Base-by-base conservation (phyloP, 2,329 filamentous ascomycete species). In the Xylariaceae sp. region DNA sequence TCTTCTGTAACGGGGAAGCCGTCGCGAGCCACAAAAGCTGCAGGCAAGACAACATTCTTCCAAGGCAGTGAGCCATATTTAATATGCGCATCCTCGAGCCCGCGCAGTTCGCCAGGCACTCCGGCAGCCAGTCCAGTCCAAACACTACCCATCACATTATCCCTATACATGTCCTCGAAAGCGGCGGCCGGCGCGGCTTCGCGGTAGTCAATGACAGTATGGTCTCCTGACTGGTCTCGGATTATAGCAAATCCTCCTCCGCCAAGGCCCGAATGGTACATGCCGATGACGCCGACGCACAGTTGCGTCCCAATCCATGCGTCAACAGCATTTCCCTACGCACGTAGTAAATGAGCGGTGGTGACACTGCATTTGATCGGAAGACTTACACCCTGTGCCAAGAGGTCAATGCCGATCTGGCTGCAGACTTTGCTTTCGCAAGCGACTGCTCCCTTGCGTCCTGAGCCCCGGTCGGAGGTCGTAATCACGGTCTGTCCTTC, bases 231-330 rank as follows among this genome's bases (percentile, higher is more conserved):
- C 7, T 80, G 69, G 40, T 83, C 78, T 48, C 89, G 83, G 18
- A 96, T 80, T 3, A 96, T 75, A 76, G 88, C 86, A 68, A 97
- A 97, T 1, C 92, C 92, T 38, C 94, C 92, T 7, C 92, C 92
- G 22, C 90, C 91, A 48, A 96, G 85, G 11, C 92, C 92, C 22
- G 81, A 82, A 66, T 91, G 87, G 59, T 90, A 87, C 82, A 88
- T 87, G 48, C 80, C 85, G 42, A 87, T 78, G 2, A 88, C 85
- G 12, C 88, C 88, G 27, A 91, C 82, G 55, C 88, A 92, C 41
- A 91, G 79, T 11, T 83, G 83, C 0, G 87, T 87, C 31, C 83
- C 87, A 27, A 91, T 80, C 59, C 87, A 73, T 40, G 87, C 86
- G 69, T 92, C 88, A 0, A 86, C 86, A 11, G 88, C 87, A 68